A percentile compares a stretch with the other conserved stretches of the same genome.
phyloP scores from a whole-genome alignment of 495 filamentous ascomycete genomes.

The Venustampulla echinocandica region DNA sequence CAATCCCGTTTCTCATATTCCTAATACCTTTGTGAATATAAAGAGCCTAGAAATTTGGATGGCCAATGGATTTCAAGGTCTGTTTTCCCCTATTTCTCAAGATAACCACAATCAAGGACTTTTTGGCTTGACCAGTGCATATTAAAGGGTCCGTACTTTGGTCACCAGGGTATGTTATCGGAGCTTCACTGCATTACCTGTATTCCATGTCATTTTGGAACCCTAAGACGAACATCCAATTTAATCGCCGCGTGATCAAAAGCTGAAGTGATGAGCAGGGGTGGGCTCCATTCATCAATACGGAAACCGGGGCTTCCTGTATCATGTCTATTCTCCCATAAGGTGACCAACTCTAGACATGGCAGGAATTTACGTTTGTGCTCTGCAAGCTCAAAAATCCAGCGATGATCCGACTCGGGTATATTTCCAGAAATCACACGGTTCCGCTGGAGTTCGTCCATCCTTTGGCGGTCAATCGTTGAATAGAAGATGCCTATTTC shows the following conservation, averaged over 20 bases:
- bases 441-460: background rate
- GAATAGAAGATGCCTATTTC: background rate
- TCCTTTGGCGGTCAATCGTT: background rate
- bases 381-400: background rate
- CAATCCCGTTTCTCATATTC: no score
- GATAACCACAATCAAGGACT: no score
- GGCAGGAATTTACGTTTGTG: no score
- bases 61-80: no score
- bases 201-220: no score
- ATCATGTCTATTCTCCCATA: background rate
- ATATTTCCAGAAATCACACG: background rate
- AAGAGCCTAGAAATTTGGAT: no score
- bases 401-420: background rate
- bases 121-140: no score
- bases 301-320: background rate
- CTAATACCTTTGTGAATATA: no score
- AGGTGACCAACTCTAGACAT: background rate
- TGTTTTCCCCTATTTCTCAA: no score
- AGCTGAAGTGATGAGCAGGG: background rate
- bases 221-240: background rate
- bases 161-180: no score
- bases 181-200: no score
- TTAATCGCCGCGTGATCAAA: background rate
- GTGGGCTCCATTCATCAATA: background rate
- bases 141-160: no score